These are phyloP conservation scores for Penicillium verrucosum DNA, from an alignment of 2,329 filamentous ascomycete genomes.

Conservation along the genomic window DNA sequence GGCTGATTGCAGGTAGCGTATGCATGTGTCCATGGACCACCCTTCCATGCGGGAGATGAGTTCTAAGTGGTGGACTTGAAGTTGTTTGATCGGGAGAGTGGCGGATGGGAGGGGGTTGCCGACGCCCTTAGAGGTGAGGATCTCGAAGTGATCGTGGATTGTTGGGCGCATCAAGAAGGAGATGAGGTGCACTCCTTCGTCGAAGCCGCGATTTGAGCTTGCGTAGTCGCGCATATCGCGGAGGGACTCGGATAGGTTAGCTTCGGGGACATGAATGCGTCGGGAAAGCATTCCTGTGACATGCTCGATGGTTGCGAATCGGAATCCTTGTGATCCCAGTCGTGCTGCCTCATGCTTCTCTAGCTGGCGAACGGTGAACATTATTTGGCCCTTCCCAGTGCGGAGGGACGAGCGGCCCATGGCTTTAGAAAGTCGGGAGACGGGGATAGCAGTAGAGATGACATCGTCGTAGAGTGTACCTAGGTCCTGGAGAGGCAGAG, in stretches of 20 bases:
- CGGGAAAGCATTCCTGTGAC: conserved; percentile 66
- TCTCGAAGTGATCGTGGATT: conserved; percentile 59
- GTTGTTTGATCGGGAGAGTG: conserved; percentile 50
- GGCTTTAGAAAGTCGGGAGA: conserved; percentile 28
- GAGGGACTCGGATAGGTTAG: conserved; percentile 61
- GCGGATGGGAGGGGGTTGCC: conserved; percentile 61
- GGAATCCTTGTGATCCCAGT: conserved; percentile 69
- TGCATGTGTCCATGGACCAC: conserved; percentile 36
- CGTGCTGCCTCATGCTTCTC: conserved; percentile 58
- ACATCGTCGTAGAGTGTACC: conserved; percentile 76
- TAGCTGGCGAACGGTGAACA: conserved; percentile 71
- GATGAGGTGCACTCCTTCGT: conserved; percentile 42
- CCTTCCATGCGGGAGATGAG: conserved; percentile 48
- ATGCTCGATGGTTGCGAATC: conserved; percentile 69
- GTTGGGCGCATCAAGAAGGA: conserved; percentile 46
- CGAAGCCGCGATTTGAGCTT: conserved; percentile 28
- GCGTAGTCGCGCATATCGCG: conserved; percentile 61
- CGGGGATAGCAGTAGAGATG: conserved; percentile 57
- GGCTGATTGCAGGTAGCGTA: conserved; percentile 33
- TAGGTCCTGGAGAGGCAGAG: conserved; percentile 59
- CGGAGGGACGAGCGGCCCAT: conserved; percentile 28
- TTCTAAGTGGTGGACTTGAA: conserved; percentile 56
- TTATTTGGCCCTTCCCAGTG: conserved; percentile 68
- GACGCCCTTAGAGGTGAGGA: conserved; percentile 57
- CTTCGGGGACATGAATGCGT: conserved; percentile 69